Conservation (phyloP, 805 yeast species). For the Kodamaea hsintzibuensis region DNA sequence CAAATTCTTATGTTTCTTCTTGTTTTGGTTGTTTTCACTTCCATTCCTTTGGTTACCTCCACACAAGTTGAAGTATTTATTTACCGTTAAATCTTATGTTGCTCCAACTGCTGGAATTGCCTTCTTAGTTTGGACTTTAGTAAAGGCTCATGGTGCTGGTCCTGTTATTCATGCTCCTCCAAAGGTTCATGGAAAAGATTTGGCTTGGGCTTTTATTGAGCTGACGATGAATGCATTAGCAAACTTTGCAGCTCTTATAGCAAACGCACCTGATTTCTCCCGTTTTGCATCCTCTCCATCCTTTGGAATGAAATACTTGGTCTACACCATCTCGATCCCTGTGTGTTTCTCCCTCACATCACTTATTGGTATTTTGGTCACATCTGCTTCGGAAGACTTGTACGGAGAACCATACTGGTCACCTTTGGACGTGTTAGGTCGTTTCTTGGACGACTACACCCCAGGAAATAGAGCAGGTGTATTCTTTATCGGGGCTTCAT, state of each 20-base stretch:
- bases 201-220: constrained; percentile 81
- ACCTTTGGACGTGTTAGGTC: constrained; percentile 73
- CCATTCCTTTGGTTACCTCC: constrained; percentile 84
- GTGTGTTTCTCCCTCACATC: constrained; percentile 78
- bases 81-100: constrained; percentile 75
- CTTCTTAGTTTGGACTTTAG: constrained; percentile 81
- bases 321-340: constrained; percentile 66
- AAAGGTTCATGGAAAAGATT: constrained; percentile 53
- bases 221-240: constrained; percentile 80
- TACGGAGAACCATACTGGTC: constrained; percentile 79
- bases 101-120: constrained; percentile 85
- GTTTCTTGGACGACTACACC: constrained; percentile 53
- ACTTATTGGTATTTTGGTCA: constrained; percentile 79
- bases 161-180: constrained; percentile 59
- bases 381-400: constrained; percentile 70
- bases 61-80: constrained; percentile 78
- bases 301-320: constrained; percentile 40
- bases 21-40: constrained; percentile 77
- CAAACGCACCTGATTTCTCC: constrained; percentile 87
- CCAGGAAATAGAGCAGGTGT: constrained; percentile 77
- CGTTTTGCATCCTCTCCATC: constrained; percentile 64
- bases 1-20: constrained; percentile 71
- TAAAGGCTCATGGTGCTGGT: constrained; percentile 79
- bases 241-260: constrained; percentile 85
- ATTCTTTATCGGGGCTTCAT: constrained; percentile 68